Percentiles rank a stretch among this genome's conserved stretches.
phyloP scores from a whole-genome alignment of 2,329 filamentous ascomycete genomes.

The Aspergillus ibericus region DNA sequence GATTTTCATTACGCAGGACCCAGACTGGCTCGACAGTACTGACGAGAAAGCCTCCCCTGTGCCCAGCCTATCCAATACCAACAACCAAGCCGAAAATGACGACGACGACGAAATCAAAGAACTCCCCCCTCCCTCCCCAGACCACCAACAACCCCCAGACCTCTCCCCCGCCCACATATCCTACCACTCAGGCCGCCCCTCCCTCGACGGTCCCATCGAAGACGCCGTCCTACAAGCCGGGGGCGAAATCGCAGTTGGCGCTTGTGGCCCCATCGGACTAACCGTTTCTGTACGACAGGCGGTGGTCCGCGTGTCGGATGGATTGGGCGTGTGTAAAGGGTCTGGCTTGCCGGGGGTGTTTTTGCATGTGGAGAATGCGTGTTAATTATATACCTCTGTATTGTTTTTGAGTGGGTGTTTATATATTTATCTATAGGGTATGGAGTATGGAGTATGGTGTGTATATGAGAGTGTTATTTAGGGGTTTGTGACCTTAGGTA shows the following conservation, averaged over 20 bases:
- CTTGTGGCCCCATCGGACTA: not conserved
- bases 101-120: not conserved
- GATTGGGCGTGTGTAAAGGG: not conserved
- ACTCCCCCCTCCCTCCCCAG: not conserved
- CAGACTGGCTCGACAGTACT: not conserved
- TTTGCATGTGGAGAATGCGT: not conserved
- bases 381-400: not conserved
- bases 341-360: not conserved
- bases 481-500: no score
- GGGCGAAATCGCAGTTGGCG: not conserved
- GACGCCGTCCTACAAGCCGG: not conserved
- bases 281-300: not conserved
- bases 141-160: not conserved
- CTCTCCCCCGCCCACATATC: accelerated
- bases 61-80: not conserved
- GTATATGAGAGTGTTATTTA: no score
- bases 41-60: not conserved
- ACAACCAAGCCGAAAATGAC: not conserved
- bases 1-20: not conserved
- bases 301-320: not conserved
- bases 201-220: not conserved
- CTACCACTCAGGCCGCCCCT: not conserved
- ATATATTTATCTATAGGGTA: no score
- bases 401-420: no score
- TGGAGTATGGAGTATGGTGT: no score